A percentile compares a stretch with the other conserved stretches of the same genome.
Conservation (phyloP, 495 filamentous ascomycete genomes). For the Parmelia sp. region DNA sequence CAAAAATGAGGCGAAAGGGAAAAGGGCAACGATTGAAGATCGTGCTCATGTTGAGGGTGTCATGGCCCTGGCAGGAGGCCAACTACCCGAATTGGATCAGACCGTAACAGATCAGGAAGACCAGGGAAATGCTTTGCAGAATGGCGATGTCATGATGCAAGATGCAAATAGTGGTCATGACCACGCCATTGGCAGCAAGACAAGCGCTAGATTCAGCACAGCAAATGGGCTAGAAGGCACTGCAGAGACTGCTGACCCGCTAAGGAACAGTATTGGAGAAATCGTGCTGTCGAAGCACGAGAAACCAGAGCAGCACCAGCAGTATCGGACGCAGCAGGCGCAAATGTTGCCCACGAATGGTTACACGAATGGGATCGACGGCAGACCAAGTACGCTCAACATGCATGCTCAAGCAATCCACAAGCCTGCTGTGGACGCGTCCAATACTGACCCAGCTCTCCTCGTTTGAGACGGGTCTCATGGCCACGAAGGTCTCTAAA, state of each 20-base stretch:
- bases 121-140: background rate
- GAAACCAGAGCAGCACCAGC: background rate
- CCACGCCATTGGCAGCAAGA: background rate
- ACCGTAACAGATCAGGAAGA: constrained; percentile 1
- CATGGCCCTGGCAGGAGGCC: constrained; percentile 49
- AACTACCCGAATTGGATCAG: constrained; percentile 19
- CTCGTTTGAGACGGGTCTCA: background rate
- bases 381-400: background rate
- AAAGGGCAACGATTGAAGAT: constrained; percentile 62
- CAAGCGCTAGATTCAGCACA: background rate
- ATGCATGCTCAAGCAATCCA: background rate
- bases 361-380: background rate
- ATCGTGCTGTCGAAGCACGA: background rate
- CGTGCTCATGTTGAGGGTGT: constrained; percentile 67
- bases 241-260: background rate
- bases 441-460: constrained; percentile 12
- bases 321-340: background rate
- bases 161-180: constrained; percentile 1
- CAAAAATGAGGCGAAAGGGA: constrained; percentile 71
- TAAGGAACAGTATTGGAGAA: background rate
- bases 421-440: background rate
- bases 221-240: too few relatives aligned
- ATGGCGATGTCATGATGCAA: constrained; percentile 5
- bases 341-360: constrained; percentile 1
- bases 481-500: background rate